These are phyloP conservation scores for Suillus variegatus DNA, from an alignment of 768 basidiomycete genomes.

Conservation along the genomic window DNA sequence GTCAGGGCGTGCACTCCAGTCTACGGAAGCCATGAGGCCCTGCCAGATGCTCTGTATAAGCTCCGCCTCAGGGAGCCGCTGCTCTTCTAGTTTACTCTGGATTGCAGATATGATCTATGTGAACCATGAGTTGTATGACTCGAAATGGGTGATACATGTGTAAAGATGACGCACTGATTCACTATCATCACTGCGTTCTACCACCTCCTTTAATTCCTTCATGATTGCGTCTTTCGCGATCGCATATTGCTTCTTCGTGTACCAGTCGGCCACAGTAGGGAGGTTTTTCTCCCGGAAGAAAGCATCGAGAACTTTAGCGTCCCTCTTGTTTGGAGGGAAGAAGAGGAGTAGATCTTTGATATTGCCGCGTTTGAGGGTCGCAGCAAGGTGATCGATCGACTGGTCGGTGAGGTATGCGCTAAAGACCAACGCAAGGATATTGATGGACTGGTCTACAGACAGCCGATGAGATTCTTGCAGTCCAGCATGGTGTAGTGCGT, in stretches of 20 bases:
- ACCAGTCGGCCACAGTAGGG: slow-evolving; percentile 88
- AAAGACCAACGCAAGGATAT: slow-evolving; percentile 77
- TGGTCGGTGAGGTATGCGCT: slow-evolving; percentile 80
- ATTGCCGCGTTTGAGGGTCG: slow-evolving; percentile 78
- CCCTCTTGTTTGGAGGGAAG: slow-evolving; percentile 85
- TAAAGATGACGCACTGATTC: slow-evolving; percentile 56
- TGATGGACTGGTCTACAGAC: slow-evolving; percentile 69
- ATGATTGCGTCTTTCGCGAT: slow-evolving; percentile 79
- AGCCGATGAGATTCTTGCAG: background rate
- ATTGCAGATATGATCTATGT: slow-evolving; percentile 79
- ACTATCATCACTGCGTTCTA: slow-evolving; percentile 65
- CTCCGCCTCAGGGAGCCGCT: slow-evolving; percentile 83
- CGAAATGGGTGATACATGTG: background rate
- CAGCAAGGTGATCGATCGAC: slow-evolving; percentile 87
- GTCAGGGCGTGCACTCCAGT: slow-evolving; percentile 88
- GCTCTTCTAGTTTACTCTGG: slow-evolving; percentile 71
- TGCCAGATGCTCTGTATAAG: slow-evolving; percentile 90
- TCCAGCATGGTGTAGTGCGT: slow-evolving; percentile 12
- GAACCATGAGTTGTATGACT: slow-evolving; percentile 11
- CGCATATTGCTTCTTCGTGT: slow-evolving; percentile 85
- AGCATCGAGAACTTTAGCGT: slow-evolving; percentile 72
- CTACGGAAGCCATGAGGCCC: slow-evolving; percentile 83
- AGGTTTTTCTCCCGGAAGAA: slow-evolving; percentile 85
- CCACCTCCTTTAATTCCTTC: slow-evolving; percentile 66
- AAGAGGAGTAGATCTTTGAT: slow-evolving; percentile 85